phyloP scores from a whole-genome alignment of 2,329 filamentous ascomycete genomes.

The Fusarium sp. region DNA sequence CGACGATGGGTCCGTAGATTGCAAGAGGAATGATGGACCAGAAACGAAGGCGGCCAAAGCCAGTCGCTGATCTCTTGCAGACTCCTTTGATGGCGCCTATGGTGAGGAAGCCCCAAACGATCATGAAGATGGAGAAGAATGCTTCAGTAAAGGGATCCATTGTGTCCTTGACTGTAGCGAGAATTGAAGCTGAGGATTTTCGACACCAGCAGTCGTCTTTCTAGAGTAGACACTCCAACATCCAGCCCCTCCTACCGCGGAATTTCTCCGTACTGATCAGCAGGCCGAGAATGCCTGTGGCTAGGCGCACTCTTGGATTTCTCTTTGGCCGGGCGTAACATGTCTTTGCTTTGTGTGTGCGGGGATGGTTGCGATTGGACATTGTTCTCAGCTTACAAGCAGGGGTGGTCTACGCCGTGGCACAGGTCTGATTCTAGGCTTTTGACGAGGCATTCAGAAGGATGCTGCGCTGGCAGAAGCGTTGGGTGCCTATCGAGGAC shows the following conservation, averaged over 20 bases:
- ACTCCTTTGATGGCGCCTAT: background rate
- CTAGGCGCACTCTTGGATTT: background rate
- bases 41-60: constrained; percentile 11
- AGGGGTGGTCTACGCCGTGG: background rate
- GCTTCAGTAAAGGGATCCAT: constrained; percentile 21
- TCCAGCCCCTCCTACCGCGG: background rate
- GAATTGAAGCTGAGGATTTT: background rate
- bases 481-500: no score
- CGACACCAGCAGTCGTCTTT: background rate
- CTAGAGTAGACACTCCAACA: background rate
- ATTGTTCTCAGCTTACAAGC: constrained; percentile 1
- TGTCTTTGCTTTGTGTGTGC: constrained; percentile 1
- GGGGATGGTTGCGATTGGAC: constrained; percentile 6
- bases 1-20: background rate
- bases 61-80: background rate
- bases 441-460: background rate
- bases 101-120: background rate
- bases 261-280: constrained; percentile 13
- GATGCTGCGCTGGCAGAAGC: background rate
- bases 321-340: constrained; percentile 15
- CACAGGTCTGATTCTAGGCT: background rate
- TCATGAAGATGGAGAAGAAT: constrained; percentile 22
- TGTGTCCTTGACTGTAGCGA: fast-evolving
- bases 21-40: constrained; percentile 7
- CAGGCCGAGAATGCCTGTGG: constrained; percentile 11